Percentiles rank a stretch among this genome's conserved stretches.
Conservation (phyloP, 352 stramenopile species). For the Blastocystis sp. region DNA sequence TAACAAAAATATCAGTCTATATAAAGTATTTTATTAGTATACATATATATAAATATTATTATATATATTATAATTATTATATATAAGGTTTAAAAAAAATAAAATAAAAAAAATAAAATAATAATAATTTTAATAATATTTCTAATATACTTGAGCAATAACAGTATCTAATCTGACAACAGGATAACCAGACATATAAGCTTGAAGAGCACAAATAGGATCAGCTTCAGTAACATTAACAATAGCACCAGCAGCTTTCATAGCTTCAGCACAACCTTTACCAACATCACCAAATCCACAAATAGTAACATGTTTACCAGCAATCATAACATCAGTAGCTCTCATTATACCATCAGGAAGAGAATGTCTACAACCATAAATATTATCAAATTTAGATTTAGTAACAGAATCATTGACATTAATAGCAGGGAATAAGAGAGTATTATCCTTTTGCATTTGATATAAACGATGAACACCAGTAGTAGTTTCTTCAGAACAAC, state of each 20-base stretch:
- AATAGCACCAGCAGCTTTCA: constrained; percentile 80
- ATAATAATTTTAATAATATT: too few species aligned
- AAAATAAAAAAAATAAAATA: too few species aligned
- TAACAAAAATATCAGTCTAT: constrained; percentile 88
- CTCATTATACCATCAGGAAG: constrained; percentile 91
- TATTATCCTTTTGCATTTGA: constrained; percentile 83
- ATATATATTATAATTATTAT: too few species aligned
- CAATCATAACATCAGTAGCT: constrained; percentile 93
- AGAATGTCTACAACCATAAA: constrained; percentile 95
- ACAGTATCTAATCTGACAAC: constrained; percentile 75
- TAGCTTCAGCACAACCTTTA: constrained; percentile 84
- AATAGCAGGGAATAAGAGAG: constrained; percentile 84
- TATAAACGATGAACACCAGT: constrained; percentile 91
- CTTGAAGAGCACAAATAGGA: constrained; percentile 90
- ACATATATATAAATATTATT: too few species aligned
- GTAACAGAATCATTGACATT: constrained; percentile 98
- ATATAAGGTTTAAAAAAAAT: too few species aligned
- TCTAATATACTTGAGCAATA: too few species aligned
- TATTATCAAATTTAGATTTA: constrained; percentile 98
- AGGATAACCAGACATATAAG: constrained; percentile 88
- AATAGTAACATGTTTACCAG: constrained; percentile 85
- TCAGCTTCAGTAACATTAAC: constrained; percentile 94
- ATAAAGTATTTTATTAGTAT: too few species aligned
- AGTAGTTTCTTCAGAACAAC: constrained; percentile 92
- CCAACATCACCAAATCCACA: constrained; percentile 91